These are phyloP conservation scores for Kondoa malvinella DNA, from an alignment of 768 basidiomycete species.

Conservation along the genomic window DNA sequence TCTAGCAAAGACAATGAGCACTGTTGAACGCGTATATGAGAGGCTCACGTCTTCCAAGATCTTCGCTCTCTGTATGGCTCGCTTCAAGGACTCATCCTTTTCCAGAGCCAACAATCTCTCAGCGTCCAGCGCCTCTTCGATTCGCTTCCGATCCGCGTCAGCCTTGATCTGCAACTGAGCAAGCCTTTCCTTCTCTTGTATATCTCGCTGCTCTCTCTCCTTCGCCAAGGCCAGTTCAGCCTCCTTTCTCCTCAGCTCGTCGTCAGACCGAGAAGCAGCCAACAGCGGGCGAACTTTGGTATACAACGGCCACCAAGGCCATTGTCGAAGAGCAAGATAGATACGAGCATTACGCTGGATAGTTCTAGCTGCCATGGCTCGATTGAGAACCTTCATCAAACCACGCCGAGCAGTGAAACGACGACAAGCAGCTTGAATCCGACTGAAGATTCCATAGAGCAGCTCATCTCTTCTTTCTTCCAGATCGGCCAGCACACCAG, in stretches of 20 bases:
- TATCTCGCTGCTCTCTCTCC: slow-evolving; percentile 73
- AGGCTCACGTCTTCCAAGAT: slow-evolving; percentile 54
- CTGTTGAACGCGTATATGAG: background rate
- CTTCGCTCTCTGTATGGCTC: slow-evolving; percentile 67
- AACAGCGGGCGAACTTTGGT: slow-evolving; percentile 88
- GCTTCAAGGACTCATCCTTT: slow-evolving; percentile 63
- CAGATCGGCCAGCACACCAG: slow-evolving; percentile 85
- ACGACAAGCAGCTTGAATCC: slow-evolving; percentile 67
- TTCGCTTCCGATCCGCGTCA: slow-evolving; percentile 63
- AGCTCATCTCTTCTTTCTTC: slow-evolving; percentile 78
- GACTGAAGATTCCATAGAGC: slow-evolving; percentile 75
- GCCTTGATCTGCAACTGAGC: slow-evolving; percentile 65
- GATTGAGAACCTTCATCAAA: slow-evolving; percentile 84
- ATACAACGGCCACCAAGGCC: slow-evolving; percentile 99
- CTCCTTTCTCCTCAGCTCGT: slow-evolving; percentile 74
- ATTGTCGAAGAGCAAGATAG: slow-evolving; percentile 73
- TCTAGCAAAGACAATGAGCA: slow-evolving; percentile 38
- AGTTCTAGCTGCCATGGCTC: slow-evolving; percentile 72
- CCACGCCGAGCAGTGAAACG: slow-evolving; percentile 74
- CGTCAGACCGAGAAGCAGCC: slow-evolving; percentile 79
- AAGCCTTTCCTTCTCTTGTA: slow-evolving; percentile 57
- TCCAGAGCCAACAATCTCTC: slow-evolving; percentile 64
- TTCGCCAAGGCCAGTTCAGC: slow-evolving; percentile 60
- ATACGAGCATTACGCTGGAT: slow-evolving; percentile 87
- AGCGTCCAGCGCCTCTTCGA: slow-evolving; percentile 63